Percentiles rank a stretch among this genome's conserved stretches.
These are phyloP conservation scores for Ballota nigra DNA, from an alignment of 257 asterid species.

Conservation along the genomic window DNA sequence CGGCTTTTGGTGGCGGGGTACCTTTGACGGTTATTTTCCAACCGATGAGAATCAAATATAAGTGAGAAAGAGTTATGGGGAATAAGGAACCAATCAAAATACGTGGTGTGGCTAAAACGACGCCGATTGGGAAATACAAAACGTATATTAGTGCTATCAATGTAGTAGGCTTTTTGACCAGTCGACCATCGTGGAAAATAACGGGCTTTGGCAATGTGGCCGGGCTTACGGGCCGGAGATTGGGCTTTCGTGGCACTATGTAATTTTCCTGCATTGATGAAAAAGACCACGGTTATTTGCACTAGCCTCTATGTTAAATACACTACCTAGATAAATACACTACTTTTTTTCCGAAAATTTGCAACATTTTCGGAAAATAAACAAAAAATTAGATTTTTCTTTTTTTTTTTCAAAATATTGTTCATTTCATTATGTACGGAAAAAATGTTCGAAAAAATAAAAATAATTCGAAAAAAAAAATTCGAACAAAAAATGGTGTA, in stretches of 20 bases:
- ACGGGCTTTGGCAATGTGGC: slow-evolving; percentile 30
- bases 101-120: slow-evolving; percentile 21
- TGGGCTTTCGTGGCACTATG: slow-evolving; percentile 18
- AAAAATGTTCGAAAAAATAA: too few relatives aligned
- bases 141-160: slow-evolving; percentile 24
- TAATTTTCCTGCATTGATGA: slow-evolving; percentile 27
- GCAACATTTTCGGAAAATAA: too few relatives aligned
- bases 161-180: slow-evolving; percentile 35
- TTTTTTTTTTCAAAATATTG: too few relatives aligned
- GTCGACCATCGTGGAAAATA: slow-evolving; percentile 42
- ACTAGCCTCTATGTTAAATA: too few relatives aligned
- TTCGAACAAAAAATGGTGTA: too few relatives aligned
- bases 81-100: not conserved
- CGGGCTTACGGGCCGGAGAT: slow-evolving; percentile 18
- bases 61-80: not conserved
- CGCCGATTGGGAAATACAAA: slow-evolving; percentile 37
- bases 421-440: too few relatives aligned
- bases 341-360: too few relatives aligned
- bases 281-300: too few relatives aligned
- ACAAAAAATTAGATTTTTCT: too few relatives aligned
- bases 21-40: slow-evolving; percentile 20
- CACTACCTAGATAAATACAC: too few relatives aligned
- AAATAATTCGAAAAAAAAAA: too few relatives aligned
- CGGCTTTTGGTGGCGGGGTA: slow-evolving; percentile 3
- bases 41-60: not conserved